Conservation (phyloP, 805 yeast species). For the Yueomyces sinensis region DNA sequence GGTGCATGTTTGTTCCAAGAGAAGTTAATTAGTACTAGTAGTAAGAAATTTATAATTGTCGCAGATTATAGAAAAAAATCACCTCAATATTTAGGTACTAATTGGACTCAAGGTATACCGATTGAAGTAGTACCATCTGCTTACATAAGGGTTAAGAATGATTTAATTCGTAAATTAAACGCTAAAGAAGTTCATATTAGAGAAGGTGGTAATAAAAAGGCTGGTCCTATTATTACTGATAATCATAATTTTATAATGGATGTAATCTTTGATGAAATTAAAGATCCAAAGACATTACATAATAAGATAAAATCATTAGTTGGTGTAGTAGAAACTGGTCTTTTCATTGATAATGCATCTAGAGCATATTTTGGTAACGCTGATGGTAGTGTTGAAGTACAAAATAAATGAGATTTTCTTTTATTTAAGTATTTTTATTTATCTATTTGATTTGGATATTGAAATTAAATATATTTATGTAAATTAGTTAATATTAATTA, state of each 20-base stretch:
- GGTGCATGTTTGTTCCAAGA: conserved; percentile 98
- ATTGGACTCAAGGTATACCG: conserved; percentile 88
- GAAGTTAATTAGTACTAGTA: conserved; percentile 76
- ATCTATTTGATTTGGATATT: neutral
- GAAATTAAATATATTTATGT: no score
- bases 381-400: conserved; percentile 44
- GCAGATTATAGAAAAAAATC: conserved; percentile 88
- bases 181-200: conserved; percentile 59
- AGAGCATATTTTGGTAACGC: conserved; percentile 85
- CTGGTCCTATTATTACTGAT: conserved; percentile 95
- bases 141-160: conserved; percentile 58
- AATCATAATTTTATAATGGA: conserved; percentile 89
- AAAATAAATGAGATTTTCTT: neutral
- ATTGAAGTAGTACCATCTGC: conserved; percentile 90
- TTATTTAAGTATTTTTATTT: neutral
- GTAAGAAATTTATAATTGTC: conserved; percentile 67
- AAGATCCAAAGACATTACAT: conserved; percentile 41
- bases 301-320: conserved; percentile 54
- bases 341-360: conserved; percentile 57
- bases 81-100: conserved; percentile 48
- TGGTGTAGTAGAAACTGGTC: conserved; percentile 95
- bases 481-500: no score
- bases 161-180: conserved; percentile 31
- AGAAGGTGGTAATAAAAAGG: conserved; percentile 83
- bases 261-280: conserved; percentile 77